Conservation (phyloP, 106 monocot genomes). For the Dendrobium nobile region DNA sequence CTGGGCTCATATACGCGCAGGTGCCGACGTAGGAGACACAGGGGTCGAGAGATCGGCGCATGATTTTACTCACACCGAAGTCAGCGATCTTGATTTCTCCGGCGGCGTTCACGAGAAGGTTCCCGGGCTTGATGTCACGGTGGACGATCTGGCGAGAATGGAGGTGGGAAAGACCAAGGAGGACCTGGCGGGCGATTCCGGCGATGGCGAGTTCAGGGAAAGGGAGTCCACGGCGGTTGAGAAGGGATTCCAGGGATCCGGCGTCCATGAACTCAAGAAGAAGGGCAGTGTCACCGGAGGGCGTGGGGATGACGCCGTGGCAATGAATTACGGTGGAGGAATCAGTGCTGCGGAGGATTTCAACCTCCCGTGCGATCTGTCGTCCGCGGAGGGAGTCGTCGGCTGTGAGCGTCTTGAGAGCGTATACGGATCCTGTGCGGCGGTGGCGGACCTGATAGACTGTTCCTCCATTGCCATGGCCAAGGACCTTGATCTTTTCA, state of each 20-base stretch:
- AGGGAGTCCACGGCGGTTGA: constrained; percentile 5
- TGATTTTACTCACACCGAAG: constrained; percentile 61
- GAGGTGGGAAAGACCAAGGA: constrained; percentile 48
- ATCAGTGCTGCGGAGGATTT: constrained; percentile 53
- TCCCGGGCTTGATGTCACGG: constrained; percentile 52
- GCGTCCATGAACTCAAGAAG: constrained; percentile 46
- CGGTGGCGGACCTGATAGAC: constrained; percentile 84
- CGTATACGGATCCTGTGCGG: constrained; percentile 34
- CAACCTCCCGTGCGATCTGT: constrained; percentile 33
- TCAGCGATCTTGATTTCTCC: constrained; percentile 80
- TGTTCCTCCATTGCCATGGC: constrained; percentile 80
- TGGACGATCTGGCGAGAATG: constrained; percentile 52
- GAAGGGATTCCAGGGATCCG: constrained; percentile 29
- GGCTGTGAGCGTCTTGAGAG: constrained; percentile 61
- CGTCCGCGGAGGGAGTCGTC: constrained; percentile 5
- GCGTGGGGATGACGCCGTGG: constrained; percentile 23
- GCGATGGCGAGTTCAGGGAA: constrained; percentile 44
- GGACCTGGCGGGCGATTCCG: constrained; percentile 42
- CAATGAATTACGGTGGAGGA: constrained; percentile 46
- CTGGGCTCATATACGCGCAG: constrained; percentile 86
- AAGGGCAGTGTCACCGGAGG: constrained; percentile 38
- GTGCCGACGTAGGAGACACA: constrained; percentile 76
- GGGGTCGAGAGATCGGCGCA: constrained; percentile 37
- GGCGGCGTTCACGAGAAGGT: constrained; percentile 31
- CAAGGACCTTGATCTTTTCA: constrained; percentile 67